Percentiles rank a stretch among this genome's conserved stretches.
phyloP scores from a whole-genome alignment of 495 filamentous ascomycete species.

The Talaromyces stipitatus region DNA sequence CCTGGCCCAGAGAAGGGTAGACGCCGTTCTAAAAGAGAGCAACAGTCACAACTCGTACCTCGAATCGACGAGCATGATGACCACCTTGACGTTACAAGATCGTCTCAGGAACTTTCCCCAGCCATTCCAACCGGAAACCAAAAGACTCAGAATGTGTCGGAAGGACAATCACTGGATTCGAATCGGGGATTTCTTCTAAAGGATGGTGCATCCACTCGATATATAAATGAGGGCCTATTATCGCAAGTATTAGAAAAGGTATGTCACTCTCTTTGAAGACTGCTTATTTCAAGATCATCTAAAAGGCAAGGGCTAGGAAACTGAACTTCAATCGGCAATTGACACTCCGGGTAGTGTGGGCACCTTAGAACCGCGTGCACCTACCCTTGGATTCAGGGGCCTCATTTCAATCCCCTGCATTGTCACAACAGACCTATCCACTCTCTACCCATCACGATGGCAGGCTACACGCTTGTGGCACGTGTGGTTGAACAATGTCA shows the following conservation, averaged over 20 bases:
- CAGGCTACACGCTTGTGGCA: constrained; percentile 26
- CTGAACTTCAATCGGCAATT: not conserved
- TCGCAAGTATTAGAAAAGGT: constrained; percentile 20
- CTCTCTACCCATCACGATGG: constrained; percentile 16
- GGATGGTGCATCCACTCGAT: constrained; percentile 11
- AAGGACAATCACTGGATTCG: not conserved
- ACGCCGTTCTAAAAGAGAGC: constrained; percentile 16
- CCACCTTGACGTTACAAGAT: not conserved
- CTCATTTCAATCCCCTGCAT: not conserved
- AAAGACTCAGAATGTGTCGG: not conserved
- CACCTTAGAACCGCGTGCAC: not conserved
- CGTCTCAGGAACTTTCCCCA: not conserved
- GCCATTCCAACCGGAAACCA: not conserved
- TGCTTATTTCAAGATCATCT: not conserved
- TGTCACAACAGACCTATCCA: constrained; percentile 10
- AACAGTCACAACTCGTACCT: constrained; percentile 10
- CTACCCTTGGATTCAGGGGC: not conserved
- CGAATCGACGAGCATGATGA: not conserved
- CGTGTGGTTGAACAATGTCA: constrained; percentile 23
- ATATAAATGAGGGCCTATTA: constrained; percentile 23
- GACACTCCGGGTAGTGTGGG: not conserved
- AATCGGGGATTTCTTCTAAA: constrained; percentile 16
- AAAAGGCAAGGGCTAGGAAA: not conserved
- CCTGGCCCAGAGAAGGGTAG: constrained; percentile 21
- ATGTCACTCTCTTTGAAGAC: not conserved